Evolutionary conservation across 306 rosid genomes (phyloP).

Genomic region (Cucurbita argyrosperma): DNA sequence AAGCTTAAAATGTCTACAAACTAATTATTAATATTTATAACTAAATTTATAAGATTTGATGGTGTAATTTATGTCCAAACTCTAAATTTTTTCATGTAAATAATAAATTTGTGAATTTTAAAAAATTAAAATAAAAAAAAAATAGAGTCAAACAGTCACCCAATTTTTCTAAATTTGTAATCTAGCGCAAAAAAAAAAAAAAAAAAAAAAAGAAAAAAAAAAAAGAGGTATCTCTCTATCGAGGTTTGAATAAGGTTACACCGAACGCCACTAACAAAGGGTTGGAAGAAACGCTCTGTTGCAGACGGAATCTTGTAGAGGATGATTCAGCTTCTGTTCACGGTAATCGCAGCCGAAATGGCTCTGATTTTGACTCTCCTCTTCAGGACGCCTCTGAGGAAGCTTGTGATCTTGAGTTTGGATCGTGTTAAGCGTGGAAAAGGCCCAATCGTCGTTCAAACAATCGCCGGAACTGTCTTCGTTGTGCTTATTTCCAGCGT

Average conservation of each 20-base stretch:
- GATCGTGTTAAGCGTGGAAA: slow-evolving; percentile 80
- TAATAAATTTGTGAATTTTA: no score
- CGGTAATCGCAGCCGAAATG: slow-evolving; percentile 43
- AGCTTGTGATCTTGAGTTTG: slow-evolving; percentile 50
- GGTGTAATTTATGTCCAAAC: no score
- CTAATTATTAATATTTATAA: no score
- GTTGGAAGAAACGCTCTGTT: background rate
- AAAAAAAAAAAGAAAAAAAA: no score
- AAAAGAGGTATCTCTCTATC: background rate
- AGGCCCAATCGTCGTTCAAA: slow-evolving; percentile 61
- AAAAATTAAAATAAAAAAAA: no score
- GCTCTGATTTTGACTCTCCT: slow-evolving; percentile 42
- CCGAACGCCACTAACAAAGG: background rate
- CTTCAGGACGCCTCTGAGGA: slow-evolving; percentile 71
- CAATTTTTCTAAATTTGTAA: no score
- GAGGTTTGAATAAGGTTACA: background rate
- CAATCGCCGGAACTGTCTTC: slow-evolving; percentile 54
- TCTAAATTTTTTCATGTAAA: no score
- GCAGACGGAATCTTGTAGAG: background rate
- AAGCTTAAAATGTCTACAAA: no score
- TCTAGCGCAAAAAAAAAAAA: no score
- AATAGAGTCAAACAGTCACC: no score
- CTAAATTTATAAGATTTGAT: no score
- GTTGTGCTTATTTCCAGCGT: slow-evolving; percentile 44
- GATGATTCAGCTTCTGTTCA: slow-evolving; percentile 73